Evolutionary conservation across 208 protist genomes (phyloP).

Genomic region (Acanthamoeba sp.): DNA sequence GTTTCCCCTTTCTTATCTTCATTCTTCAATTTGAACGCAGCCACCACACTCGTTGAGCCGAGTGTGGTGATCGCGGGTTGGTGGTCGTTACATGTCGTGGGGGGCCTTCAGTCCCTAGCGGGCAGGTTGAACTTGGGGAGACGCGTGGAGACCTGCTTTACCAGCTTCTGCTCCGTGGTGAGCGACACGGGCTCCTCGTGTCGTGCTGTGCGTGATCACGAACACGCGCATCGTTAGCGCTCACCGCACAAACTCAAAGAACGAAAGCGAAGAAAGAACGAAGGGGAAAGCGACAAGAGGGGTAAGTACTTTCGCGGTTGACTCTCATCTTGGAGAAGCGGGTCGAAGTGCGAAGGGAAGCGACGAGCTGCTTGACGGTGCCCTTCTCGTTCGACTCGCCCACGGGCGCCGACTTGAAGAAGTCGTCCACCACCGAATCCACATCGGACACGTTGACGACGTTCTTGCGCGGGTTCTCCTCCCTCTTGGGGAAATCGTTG

Average conservation of each 20-base stretch:
- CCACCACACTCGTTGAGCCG: too few species aligned
- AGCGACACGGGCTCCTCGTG: slow-evolving; percentile 34
- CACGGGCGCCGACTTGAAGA: slow-evolving; percentile 37
- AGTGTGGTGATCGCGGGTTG: too few species aligned
- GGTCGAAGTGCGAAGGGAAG: slow-evolving; percentile 15
- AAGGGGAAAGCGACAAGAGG: slow-evolving; percentile 8
- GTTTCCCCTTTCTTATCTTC: too few species aligned
- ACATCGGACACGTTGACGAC: background rate
- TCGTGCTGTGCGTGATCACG: too few species aligned
- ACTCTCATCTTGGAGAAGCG: slow-evolving; percentile 45
- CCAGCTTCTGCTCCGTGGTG: slow-evolving; percentile 2
- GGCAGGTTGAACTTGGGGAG: slow-evolving; percentile 47
- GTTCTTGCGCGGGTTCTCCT: background rate
- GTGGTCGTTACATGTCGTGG: too few species aligned
- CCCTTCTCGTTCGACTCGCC: slow-evolving; percentile 23
- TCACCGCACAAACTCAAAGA: background rate
- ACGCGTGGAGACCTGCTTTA: slow-evolving; percentile 46
- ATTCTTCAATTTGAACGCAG: too few species aligned
- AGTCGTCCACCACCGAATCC: slow-evolving; percentile 12
- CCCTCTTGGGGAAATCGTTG: slow-evolving; percentile 32
- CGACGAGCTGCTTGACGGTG: slow-evolving; percentile 50
- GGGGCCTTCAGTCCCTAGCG: background rate
- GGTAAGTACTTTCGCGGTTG: slow-evolving; percentile 2
- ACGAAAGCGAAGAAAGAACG: too few species aligned
- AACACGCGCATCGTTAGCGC: too few species aligned